A percentile compares a stretch with the other conserved stretches of the same genome.
Evolutionary conservation across 2,329 filamentous ascomycete genomes (phyloP).

Genomic region (Penicillium thymicola): DNA sequence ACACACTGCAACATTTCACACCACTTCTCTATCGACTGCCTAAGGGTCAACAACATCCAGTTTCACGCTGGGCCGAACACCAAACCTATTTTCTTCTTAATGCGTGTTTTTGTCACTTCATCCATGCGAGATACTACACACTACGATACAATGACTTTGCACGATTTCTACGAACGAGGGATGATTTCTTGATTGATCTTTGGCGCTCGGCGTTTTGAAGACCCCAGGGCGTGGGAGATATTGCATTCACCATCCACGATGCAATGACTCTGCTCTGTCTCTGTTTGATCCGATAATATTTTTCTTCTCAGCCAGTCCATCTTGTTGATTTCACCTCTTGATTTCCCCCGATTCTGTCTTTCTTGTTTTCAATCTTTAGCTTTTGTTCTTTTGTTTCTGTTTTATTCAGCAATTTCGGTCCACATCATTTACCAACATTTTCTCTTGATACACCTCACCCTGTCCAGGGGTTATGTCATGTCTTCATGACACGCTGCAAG

Average conservation of each 20-base stretch:
- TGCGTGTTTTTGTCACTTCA: constrained; percentile 8
- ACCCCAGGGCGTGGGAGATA: constrained; percentile 9
- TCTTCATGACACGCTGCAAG: background rate
- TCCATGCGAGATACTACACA: background rate
- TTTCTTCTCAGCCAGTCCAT: background rate
- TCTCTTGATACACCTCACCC: constrained; percentile 5
- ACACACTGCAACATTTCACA: background rate
- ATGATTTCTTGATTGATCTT: constrained; percentile 14
- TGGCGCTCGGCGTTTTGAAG: constrained; percentile 19
- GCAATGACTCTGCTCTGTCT: background rate
- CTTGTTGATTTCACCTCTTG: background rate
- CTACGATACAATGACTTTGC: constrained; percentile 15
- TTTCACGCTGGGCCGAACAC: background rate
- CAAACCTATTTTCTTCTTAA: background rate
- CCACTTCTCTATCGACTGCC: background rate
- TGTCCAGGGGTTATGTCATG: background rate
- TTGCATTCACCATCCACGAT: constrained; percentile 5
- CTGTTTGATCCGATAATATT: background rate
- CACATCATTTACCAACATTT: constrained; percentile 6
- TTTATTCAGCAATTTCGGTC: background rate
- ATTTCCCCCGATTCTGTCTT: background rate
- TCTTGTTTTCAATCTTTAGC: background rate
- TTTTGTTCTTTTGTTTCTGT: background rate
- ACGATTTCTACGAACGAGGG: constrained; percentile 19
- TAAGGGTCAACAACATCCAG: no score